phyloP scores from a whole-genome alignment of 2,329 filamentous ascomycete genomes.

The Sclerotinia sclerotiorum region DNA sequence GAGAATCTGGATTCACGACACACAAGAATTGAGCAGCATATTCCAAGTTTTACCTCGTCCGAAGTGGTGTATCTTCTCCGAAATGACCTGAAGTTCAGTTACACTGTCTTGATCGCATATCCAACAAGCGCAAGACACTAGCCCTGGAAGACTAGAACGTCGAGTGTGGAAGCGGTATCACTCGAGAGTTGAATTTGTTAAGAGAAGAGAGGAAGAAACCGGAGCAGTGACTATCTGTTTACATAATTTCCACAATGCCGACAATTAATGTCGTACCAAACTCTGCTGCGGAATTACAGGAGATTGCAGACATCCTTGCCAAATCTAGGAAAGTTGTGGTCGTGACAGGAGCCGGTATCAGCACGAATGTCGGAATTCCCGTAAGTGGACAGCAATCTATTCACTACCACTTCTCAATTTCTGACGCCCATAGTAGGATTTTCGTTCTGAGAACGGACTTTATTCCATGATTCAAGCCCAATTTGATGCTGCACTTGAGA shows the following conservation, averaged over 20 bases:
- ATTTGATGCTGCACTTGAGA: conserved; percentile 54
- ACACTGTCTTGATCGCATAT: conserved; percentile 14
- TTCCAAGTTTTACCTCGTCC: not conserved
- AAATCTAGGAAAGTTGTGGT: conserved; percentile 70
- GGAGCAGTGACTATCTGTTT: not conserved
- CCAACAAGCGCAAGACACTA: conserved; percentile 1
- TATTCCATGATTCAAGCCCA: conserved; percentile 71
- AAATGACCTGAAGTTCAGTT: conserved; percentile 6
- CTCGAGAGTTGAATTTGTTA: not conserved
- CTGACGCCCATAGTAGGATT: conserved; percentile 53
- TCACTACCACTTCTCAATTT: conserved; percentile 22
- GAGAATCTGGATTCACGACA: not conserved
- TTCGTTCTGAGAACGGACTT: conserved; percentile 69
- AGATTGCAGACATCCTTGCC: conserved; percentile 62
- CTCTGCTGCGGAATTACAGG: conserved; percentile 49
- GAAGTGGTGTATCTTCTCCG: not conserved
- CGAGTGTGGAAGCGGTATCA: not conserved
- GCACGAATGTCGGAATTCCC: conserved; percentile 73
- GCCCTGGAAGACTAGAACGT: not conserved
- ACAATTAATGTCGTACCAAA: conserved; percentile 37
- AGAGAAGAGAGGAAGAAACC: not conserved
- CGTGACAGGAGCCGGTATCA: conserved; percentile 71
- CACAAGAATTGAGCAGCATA: not conserved
- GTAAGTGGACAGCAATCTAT: conserved; percentile 47
- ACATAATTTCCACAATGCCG: conserved; percentile 34